A percentile compares a stretch with the other conserved stretches of the same genome.
Evolutionary conservation across 495 filamentous ascomycete genomes (phyloP).

Genomic region (Annulohypoxylon bovei): DNA sequence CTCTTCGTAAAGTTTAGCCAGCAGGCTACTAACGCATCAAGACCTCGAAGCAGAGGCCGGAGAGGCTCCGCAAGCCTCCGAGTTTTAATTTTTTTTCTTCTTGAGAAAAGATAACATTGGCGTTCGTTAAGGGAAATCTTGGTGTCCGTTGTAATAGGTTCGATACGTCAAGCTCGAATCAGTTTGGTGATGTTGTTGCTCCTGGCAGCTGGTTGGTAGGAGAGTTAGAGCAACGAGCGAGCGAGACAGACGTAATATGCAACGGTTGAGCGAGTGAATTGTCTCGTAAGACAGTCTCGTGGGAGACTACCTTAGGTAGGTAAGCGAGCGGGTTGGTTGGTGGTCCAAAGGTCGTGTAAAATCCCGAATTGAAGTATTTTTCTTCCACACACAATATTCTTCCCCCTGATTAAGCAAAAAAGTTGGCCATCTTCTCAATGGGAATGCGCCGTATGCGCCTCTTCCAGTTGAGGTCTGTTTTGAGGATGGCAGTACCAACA

Average conservation of each 20-base stretch:
- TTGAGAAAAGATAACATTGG: neutral
- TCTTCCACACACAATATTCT: neutral
- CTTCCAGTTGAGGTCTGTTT: slow-evolving; percentile 31
- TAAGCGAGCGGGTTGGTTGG: slow-evolving; percentile 10
- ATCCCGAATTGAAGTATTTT: slow-evolving; percentile 24
- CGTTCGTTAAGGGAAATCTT: slow-evolving; percentile 15
- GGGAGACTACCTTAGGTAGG: slow-evolving; percentile 3
- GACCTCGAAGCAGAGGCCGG: slow-evolving; percentile 40
- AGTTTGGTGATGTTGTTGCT: slow-evolving; percentile 2
- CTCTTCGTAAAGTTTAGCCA: slow-evolving; percentile 41
- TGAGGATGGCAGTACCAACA: slow-evolving; percentile 52
- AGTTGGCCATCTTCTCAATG: slow-evolving; percentile 24
- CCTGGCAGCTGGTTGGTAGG: neutral
- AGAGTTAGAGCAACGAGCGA: neutral
- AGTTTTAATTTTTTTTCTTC: neutral
- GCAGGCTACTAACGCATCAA: slow-evolving; percentile 36
- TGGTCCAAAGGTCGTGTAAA: slow-evolving; percentile 17
- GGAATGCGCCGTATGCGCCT: slow-evolving; percentile 21
- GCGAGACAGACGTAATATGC: slow-evolving; percentile 15
- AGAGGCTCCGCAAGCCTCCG: neutral
- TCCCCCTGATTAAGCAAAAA: slow-evolving; percentile 1
- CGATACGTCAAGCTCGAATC: slow-evolving; percentile 22
- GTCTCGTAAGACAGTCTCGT: slow-evolving; percentile 17
- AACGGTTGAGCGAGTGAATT: slow-evolving; percentile 22
- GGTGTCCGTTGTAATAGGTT: slow-evolving; percentile 12